Base-by-base conservation (phyloP, 768 basidiomycete species). In the Auriscalpium microsporum region DNA sequence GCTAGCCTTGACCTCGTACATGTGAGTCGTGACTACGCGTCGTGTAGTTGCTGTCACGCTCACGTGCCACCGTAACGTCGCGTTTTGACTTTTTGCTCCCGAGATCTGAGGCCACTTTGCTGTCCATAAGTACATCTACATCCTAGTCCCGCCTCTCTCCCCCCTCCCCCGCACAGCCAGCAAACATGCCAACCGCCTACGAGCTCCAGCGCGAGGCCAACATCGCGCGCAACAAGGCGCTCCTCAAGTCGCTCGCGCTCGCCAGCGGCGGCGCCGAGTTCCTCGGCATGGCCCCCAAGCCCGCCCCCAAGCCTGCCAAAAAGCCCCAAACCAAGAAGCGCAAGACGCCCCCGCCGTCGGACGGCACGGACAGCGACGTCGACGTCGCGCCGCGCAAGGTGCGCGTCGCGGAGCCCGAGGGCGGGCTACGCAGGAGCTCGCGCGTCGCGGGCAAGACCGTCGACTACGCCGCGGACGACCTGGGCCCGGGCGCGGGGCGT, bases 391-490 rank as follows among this genome's bases (percentile, higher is more conserved):
- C 10, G 13, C 17, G n/a, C 50, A 50, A 23, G 11, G 16, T 17
- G n/a, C 17, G 34, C 50, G 16, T n/a, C 16, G 16, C 10, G 17
- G 17, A 50, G 10, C 37, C 51, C 35, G 55, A 51, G 36, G 55
- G 62, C 7, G 73, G 72, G 10, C 62, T 75, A 53, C 79, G 90
- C n/a, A 74, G 90, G 51, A 91, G 89, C 64, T 71, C 78, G 45
- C 77, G 90, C 50, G 83, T 83, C 58, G 72, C 75, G 4, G 83
- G 81, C 1, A 86, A 82, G 61, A 68, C 63, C 13, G 66, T 82
- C 3, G 74, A 86, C 67, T 84, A 86, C 21, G 80, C 83, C 58
- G 72, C 70, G 28, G 64, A 66, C 42, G 50, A 56, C 62, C 2
- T 28, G 28, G 28, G 28, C 28, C 28, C 28, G 28, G 28, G 28